Evolutionary conservation across 169 alveolate genomes (phyloP), one percentile per base, ranked within the genome.

Genomic region (Plasmodium fragile): DNA sequence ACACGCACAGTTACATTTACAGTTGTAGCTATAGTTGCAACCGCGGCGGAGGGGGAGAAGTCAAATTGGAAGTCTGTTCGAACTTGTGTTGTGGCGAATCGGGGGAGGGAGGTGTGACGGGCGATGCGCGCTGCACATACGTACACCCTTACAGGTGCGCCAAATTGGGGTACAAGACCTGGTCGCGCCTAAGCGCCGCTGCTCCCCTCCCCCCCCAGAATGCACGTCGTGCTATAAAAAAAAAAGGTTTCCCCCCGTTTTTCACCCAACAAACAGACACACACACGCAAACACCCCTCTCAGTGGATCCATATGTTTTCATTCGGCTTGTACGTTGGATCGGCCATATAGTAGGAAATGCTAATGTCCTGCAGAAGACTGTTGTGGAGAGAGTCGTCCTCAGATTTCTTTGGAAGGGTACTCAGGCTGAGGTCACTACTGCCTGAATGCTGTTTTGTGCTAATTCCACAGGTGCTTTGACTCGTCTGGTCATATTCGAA

Each of bases 261-360:
- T 22, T 0, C 30, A 59, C 5, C 34, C 75, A 25, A 22, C 13
- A 59, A 6, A 22, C 16, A 59, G 16, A 59, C 18, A 45, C 55
- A 45, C n/a, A 25, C 36, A 8, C 34, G n/a, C n/a, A n/a, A n/a
- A 53, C 11, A 13, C 72, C 0, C 72, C 11, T 16, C 69, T 77
- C 80, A 78, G 18, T 77, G 93, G 30, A 36, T 55, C 93, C 93
- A 87, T 13, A 87, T 78, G 30, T 59, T 5, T 8, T 16, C 75
- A 13, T 87, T 79, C 25, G 89, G 90, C 7, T 18, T 52, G 45
- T 87, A 87, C 30, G 79, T 10, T 1, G 49, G 69, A 34, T 87
- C 81, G 28, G 93, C 43, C 36, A 55, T 87, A 43, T 77, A 59
- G 52, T 87, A 87, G 0, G 81, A 32, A 30, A 87, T 78, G 8